Conservation (phyloP, 495 filamentous ascomycete genomes). For the Neurospora tetraspora region DNA sequence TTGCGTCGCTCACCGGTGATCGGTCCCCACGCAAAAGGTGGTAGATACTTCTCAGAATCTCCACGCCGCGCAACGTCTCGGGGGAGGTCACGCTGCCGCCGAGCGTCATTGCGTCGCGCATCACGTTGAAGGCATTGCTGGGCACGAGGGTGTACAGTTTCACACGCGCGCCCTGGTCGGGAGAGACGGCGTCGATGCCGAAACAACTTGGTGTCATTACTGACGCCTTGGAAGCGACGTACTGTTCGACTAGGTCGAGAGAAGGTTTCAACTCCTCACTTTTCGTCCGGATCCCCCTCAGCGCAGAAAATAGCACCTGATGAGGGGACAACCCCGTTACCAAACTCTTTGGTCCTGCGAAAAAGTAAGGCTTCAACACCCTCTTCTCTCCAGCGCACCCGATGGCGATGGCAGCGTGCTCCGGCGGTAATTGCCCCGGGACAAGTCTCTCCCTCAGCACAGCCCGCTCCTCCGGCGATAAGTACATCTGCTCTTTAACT, state of each 20-base stretch:
- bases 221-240: not conserved
- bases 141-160: not conserved
- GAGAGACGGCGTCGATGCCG: not conserved
- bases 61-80: not conserved
- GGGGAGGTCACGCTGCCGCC: not conserved
- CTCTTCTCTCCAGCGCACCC: accelerated
- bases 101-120: not conserved
- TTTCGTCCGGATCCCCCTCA: accelerated
- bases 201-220: not conserved
- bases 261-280: accelerated
- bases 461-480: not conserved
- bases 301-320: not conserved
- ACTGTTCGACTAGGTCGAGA: not conserved
- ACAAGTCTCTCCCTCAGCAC: accelerated
- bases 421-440: not conserved
- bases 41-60: not conserved
- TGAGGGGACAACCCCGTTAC: not conserved
- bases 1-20: not conserved
- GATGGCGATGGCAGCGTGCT: not conserved
- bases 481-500: not conserved
- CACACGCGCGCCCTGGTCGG: not conserved
- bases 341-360: not conserved
- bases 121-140: not conserved
- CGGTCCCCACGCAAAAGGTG: not conserved
- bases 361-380: not conserved